Evolutionary conservation across 176 grass and related monocot genomes (phyloP), one percentile per base, ranked within the genome.

Genomic region (Carex cristatella): DNA sequence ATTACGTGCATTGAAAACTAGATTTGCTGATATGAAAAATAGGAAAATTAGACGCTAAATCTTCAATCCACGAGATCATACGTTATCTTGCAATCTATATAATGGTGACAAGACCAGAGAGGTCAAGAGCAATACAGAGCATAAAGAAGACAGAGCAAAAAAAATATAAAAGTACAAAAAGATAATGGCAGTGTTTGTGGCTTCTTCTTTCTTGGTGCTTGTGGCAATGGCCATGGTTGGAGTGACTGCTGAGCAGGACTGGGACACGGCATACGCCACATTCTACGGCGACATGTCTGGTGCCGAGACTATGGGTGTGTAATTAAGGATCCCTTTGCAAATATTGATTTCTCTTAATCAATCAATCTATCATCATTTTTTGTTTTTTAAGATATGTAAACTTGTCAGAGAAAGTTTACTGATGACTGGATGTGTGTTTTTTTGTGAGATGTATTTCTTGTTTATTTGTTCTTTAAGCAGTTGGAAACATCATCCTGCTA

Each of bases 241-340:
- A 55, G 10, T 12, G 13, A 35, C 27, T 58, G 69, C 54, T 1
- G 10, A 46, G 61, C 77, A 3, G 10, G 51, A 16, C 53, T 90
- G 88, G 88, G 70, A 90, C 46, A 38, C 68, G 3, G 88, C 79
- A 67, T 70, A 60, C 35, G 84, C 88, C 10, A 90, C 88, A 5
- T 90, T 86, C 79, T 90, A 90, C 48, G 88, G 88, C n/a, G 88
- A 90, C 61, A 86, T 86, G 61, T 18, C 78, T 11, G 84, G 69
- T 1, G 63, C 2, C 5, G 79, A 68, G 23, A 86, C 88, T n/a
- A 86, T 90, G 88, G 59, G 84, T 83, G 33, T 13, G 81, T 83
- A 31, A 31, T 51, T 51, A 51, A 69, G 37, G 61, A 35, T 79
- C 8, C 57, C 13, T 48, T 61, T 82, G 48, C 51, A 5, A n/a